Evolutionary conservation across 2,329 filamentous ascomycete species (phyloP), one percentile per base, ranked within the genome.

Genomic region (Tolypocladium tundrense): DNA sequence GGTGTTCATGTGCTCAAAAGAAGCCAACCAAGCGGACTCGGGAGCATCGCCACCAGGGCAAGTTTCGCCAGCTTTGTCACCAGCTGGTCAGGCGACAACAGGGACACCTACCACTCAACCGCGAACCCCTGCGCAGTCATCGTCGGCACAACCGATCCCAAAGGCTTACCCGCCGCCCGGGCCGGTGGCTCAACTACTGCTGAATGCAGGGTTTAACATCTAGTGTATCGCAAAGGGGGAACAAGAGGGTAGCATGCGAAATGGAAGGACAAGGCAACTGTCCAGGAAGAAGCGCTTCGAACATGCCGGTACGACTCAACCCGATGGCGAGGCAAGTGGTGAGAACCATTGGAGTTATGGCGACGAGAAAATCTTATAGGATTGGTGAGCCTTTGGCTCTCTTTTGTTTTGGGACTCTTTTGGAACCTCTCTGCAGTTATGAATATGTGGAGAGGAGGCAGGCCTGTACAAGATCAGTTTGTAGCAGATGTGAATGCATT

Each of bases 1-100:
- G 7, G 62, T 68, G 8, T 65, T 61, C 27, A 53, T 54, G 24
- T 58, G 58, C 40, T 33, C 59, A 24, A 52, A 58, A 4, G 33
- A 54, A 4, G 19, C 9, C 9, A 27, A 37, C 35, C 4, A 35
- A 52, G 16, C 27, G 41, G 33, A 19, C 16, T 31, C 39, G 21
- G 40, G 9, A 39, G 7, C 11, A 10, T 6, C n/a, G n/a, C 13
- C 21, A 3, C 50, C 27, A 21, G 52, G 8, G 19, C 41, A 16
- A 14, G 16, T 41, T 14, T 55, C 48, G 21, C 31, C 14, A 13
- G 27, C 8, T 50, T 50, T 27, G 45, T 2, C 45, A 19, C 27
- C 40, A 14, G 31, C 11, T 27, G 40, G 42, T 8, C 42, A 31
- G 42, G 16, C 5, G 9, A 24, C 43, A 7, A 24, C 14, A 14